Evolutionary conservation across 345 rosid species (phyloP).

Genomic region (Eucalyptus curtisii): DNA sequence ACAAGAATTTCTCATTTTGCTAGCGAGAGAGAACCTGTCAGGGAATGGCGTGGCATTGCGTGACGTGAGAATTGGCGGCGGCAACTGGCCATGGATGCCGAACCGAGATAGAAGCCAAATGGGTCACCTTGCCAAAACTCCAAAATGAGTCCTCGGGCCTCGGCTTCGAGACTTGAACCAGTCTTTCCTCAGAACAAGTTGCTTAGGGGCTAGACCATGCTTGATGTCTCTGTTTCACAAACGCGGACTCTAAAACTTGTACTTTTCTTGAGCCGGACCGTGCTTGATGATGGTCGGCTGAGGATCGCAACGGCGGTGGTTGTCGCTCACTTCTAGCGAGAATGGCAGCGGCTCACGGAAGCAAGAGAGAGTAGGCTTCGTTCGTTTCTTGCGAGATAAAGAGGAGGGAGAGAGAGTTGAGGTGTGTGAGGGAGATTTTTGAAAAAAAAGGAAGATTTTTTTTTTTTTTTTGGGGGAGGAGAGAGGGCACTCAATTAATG

Average conservation of each 20-base stretch:
- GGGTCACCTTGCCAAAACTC: not conserved
- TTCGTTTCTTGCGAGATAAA: too few species aligned
- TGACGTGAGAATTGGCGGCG: accelerated
- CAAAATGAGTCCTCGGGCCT: not conserved
- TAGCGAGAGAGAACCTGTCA: too few species aligned
- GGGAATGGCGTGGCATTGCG: too few species aligned
- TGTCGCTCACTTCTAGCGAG: not conserved
- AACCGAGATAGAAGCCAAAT: not conserved
- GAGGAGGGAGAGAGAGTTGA: too few species aligned
- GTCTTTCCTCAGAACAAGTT: not conserved
- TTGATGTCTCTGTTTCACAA: not conserved
- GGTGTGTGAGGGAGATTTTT: too few species aligned
- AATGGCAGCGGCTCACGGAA: too few species aligned
- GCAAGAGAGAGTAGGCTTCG: too few species aligned
- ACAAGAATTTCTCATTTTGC: too few species aligned
- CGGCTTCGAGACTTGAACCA: not conserved
- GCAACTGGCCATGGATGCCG: accelerated
- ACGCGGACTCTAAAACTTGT: not conserved
- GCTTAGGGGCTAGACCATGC: not conserved
- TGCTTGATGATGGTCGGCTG: not conserved
- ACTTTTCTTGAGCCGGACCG: not conserved
- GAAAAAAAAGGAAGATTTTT: accelerated
- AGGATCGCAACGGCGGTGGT: accelerated
- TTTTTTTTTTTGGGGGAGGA: too few species aligned
- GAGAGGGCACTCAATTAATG: too few species aligned